phyloP scores from a whole-genome alignment of 768 basidiomycete genomes.

The Cytidiella melzeri region DNA sequence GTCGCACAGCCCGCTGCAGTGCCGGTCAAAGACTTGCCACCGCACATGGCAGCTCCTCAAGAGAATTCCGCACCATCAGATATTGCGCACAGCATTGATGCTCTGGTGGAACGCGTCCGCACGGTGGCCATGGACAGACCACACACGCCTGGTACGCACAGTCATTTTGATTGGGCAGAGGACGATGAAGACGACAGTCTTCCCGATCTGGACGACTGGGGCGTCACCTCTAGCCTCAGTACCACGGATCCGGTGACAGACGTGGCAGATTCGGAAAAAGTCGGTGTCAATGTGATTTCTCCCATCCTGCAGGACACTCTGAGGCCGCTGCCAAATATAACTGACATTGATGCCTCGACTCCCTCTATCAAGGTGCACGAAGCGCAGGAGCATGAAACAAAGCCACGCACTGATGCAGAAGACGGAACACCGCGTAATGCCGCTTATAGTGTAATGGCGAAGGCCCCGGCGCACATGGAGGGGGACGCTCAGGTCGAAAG shows the following conservation, averaged over 20 bases:
- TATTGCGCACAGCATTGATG: conserved; percentile 61
- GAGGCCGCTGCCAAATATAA: conserved; percentile 50
- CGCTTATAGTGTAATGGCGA: not conserved
- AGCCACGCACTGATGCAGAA: not conserved
- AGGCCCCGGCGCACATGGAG: not conserved
- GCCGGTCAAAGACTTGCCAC: conserved; percentile 49
- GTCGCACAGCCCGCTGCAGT: conserved; percentile 18
- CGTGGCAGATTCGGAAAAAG: not conserved
- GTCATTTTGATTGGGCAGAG: conserved; percentile 71
- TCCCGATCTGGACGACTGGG: conserved; percentile 86
- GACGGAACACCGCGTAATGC: conserved; percentile 8
- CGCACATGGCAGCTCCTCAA: conserved; percentile 41
- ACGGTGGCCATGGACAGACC: conserved; percentile 70
- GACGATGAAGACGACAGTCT: conserved; percentile 70
- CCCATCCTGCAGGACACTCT: conserved; percentile 63
- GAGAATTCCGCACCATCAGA: conserved; percentile 34
- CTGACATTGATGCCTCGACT: conserved; percentile 15
- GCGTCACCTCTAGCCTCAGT: conserved; percentile 40
- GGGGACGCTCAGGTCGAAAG: not conserved
- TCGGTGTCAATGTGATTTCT: conserved; percentile 37
- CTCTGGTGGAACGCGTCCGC: conserved; percentile 71
- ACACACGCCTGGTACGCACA: conserved; percentile 68
- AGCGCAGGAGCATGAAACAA: not conserved
- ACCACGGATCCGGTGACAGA: conserved; percentile 1
- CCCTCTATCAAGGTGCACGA: conserved; percentile 11